These are phyloP conservation scores for Candida maris DNA, from an alignment of 805 yeast species.

Conservation along the genomic window DNA sequence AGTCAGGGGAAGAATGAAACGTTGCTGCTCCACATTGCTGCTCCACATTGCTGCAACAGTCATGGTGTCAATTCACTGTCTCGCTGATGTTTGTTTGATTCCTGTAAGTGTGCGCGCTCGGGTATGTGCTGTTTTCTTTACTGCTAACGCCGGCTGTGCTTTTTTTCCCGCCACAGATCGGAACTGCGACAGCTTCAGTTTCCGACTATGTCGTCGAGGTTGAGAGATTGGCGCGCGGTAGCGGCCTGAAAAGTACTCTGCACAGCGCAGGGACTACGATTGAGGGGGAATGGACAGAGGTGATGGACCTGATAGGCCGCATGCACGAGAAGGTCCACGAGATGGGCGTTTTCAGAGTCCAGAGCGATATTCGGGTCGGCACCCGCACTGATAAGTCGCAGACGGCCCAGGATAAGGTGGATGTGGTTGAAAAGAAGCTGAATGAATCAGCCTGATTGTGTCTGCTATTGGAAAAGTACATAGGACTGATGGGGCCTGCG, in stretches of 20 bases:
- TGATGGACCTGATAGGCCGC: conserved; percentile 72
- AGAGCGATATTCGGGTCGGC: conserved; percentile 83
- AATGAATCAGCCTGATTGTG: conserved; percentile 12
- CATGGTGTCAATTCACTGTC: conserved; percentile 53
- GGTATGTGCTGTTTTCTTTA: background rate
- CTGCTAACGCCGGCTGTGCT: no score
- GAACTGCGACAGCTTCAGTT: conserved; percentile 74
- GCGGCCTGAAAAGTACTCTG: conserved; percentile 62
- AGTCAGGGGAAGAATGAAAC: no score
- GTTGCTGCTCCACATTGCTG: no score
- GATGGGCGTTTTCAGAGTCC: conserved; percentile 72
- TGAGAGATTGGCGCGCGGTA: conserved; percentile 58
- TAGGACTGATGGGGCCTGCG: no score
- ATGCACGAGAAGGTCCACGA: conserved; percentile 71
- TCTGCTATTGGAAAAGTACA: background rate
- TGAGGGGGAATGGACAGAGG: conserved; percentile 92
- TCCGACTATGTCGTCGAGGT: conserved; percentile 75
- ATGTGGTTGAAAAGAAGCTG: conserved; percentile 55
- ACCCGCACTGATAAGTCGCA: conserved; percentile 76
- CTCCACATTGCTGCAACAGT: background rate
- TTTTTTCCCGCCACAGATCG: conserved; percentile 55
- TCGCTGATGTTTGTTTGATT: conserved; percentile 82
- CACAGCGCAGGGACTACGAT: conserved; percentile 90
- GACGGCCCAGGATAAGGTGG: conserved; percentile 68
- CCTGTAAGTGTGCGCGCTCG: conserved; percentile 49